These are phyloP conservation scores for Cercospora canescens DNA, from an alignment of 2,329 filamentous ascomycete species.

Conservation along the genomic window DNA sequence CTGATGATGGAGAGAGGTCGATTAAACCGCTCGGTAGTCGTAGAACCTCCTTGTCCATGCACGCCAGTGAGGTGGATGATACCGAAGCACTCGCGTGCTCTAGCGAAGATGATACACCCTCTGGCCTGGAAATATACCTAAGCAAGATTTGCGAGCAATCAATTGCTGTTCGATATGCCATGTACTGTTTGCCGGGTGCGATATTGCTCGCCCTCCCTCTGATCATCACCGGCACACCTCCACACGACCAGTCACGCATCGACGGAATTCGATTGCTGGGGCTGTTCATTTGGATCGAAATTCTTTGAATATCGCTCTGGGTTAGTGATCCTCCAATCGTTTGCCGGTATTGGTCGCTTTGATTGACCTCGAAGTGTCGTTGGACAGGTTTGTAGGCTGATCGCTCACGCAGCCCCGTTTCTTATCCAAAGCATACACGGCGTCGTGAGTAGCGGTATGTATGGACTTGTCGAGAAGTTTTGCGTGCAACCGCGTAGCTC, in stretches of 20 bases:
- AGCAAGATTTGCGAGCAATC: constrained; percentile 64
- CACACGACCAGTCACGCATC: constrained; percentile 30
- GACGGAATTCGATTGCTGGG: constrained; percentile 53
- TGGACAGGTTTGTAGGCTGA: constrained; percentile 56
- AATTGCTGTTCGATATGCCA: constrained; percentile 63
- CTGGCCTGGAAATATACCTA: constrained; percentile 66
- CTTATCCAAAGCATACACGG: constrained; percentile 69
- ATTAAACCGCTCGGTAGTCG: constrained; percentile 8
- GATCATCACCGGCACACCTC: constrained; percentile 44
- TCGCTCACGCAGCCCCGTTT: constrained; percentile 60
- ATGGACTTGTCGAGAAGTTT: not conserved
- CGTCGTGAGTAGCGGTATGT: constrained; percentile 63
- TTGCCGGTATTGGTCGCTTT: not conserved
- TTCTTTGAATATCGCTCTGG: constrained; percentile 68
- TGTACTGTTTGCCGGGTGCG: constrained; percentile 66
- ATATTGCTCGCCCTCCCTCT: constrained; percentile 63
- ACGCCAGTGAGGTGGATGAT: constrained; percentile 4
- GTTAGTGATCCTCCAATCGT: not conserved
- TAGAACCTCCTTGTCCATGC: constrained; percentile 4
- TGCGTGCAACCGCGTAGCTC: not conserved
- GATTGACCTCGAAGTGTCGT: not conserved
- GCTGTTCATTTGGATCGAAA: constrained; percentile 68
- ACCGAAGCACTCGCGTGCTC: constrained; percentile 24
- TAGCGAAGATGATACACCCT: constrained; percentile 58
- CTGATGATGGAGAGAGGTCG: not conserved